phyloP scores from a whole-genome alignment of 2,329 filamentous ascomycete genomes.

The Aureobasidium mangrovei region DNA sequence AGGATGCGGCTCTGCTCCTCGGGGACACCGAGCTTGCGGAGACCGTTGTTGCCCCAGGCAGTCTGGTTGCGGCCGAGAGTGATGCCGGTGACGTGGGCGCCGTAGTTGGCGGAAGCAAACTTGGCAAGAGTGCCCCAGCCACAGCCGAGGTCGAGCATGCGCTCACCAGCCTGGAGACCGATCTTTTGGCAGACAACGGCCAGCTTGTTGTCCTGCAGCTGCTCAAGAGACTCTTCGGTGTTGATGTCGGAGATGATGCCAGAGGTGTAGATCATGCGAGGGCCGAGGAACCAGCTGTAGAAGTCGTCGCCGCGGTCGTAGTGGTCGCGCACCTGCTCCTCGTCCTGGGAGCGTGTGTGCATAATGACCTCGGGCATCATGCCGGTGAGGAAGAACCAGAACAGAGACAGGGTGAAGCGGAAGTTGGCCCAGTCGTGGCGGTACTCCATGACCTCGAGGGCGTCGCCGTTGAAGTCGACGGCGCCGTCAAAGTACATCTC shows the following conservation, averaged over 20 bases:
- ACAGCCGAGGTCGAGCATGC: slow-evolving; percentile 87
- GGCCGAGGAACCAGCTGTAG: slow-evolving; percentile 96
- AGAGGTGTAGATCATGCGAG: slow-evolving; percentile 97
- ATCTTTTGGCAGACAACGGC: slow-evolving; percentile 95
- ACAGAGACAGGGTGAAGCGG: slow-evolving; percentile 75
- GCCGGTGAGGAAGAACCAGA: slow-evolving; percentile 79
- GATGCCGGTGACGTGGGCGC: slow-evolving; percentile 75
- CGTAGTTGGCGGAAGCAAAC: slow-evolving; percentile 88
- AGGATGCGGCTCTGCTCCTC: slow-evolving; percentile 86
- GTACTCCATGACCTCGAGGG: slow-evolving; percentile 82
- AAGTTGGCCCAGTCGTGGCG: slow-evolving; percentile 96
- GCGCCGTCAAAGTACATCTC: slow-evolving; percentile 97
- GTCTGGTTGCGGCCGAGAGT: slow-evolving; percentile 95
- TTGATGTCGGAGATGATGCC: slow-evolving; percentile 84
- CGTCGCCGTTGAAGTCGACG: slow-evolving; percentile 91
- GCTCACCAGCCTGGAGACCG: slow-evolving; percentile 68
- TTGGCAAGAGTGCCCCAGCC: slow-evolving; percentile 95
- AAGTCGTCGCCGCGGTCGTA: slow-evolving; percentile 98
- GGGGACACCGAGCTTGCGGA: slow-evolving; percentile 70
- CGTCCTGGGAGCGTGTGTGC: slow-evolving; percentile 88
- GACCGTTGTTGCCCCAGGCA: slow-evolving; percentile 86
- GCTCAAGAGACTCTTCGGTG: slow-evolving; percentile 81
- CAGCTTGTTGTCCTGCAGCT: slow-evolving; percentile 97
- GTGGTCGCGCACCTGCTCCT: slow-evolving; percentile 95
- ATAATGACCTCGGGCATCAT: slow-evolving; percentile 87